Evolutionary conservation across 2,329 filamentous ascomycete species (phyloP), one percentile per base, ranked within the genome.

Genomic region (Arachnomyces sp.): DNA sequence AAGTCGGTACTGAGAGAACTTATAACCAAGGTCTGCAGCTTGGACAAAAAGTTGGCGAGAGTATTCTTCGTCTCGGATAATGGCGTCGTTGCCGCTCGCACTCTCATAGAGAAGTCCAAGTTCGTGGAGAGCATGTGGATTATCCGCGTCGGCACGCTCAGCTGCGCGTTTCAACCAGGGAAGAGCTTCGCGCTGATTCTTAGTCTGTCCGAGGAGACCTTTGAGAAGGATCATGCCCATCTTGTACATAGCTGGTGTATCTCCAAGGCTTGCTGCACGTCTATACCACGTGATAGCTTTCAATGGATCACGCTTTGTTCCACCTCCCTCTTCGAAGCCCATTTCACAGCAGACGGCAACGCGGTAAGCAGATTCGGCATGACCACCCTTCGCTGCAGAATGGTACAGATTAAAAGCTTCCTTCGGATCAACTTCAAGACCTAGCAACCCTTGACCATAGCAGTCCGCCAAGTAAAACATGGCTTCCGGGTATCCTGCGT

Each of bases 241-340:
- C 65, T 98, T 98, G 70, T 95, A 98, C 87, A 96, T 94, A 21
- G 89, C 92, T 1, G 90, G 85, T 2, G 84, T 83, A 56, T 98
- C 90, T 3, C 92, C 90, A 2, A 96, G 72, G 9, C 84, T 83
- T 8, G 92, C 90, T 5, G 92, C 88, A 32, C 89, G 84, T 60
- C 90, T 88, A 64, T 98, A 98, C 92, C 92, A 98, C 61, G 96
- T 90, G 14, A 96, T 89, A 1, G 92, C 90, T 65, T 96, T 96
- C 49, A 90, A 66, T 1, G 87, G 86, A 56, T 98, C 92, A 52
- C 84, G 85, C 43, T 86, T 80, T 1, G 92, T 96, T 16, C 92
- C 92, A 38, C 92, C 92, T 21, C 89, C 90, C 53, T 94, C 89
- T 57, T 96, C 90, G 41, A 88, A 80, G 3, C 92, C 92, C 53